Base-by-base conservation (phyloP, 148 eudicot species). In the Salicornia ramosissima region DNA sequence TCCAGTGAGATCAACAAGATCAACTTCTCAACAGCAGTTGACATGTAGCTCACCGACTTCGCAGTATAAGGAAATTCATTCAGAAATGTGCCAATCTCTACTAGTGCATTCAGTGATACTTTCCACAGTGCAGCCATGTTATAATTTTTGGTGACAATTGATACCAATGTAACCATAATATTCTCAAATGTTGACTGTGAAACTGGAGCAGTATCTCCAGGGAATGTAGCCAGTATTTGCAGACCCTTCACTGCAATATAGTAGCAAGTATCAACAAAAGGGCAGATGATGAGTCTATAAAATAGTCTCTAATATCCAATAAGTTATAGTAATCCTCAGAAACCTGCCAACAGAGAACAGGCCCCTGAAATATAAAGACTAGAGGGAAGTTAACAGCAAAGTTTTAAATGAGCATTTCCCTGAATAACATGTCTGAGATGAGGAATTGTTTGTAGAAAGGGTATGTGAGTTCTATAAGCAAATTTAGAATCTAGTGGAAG, bases 161-260 rank as follows among this genome's bases (percentile, higher is more conserved):
- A 80, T 22, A 82, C 76, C 78, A 90, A 76, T 68, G 80, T 78
- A 70, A 16, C 62, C 86, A 94, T 75, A 60, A 90, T 83, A 70
- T 74, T 67, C 72, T 86, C 92, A 82, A 80, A 94, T 64, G 79
- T 58, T 55, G 84, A 75, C 63, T 75, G 86, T 47, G 96, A 78
- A 47, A 85, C 78, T 26, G 84, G 80, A 21, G 62, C 72, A 76
- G 78, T 84, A 72, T 74, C 79, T 63, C 86, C 95, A 64, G 98
- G 98, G 80, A 94, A 87, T 52, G 92, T 85, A 71, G 92, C 98
- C 80, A 94, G 75, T 75, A 76, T 74, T 77, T 90, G 82, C 68
- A 94, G 80, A 76, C 90, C 90, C 75, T 83, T 85, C 65, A 87
- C 98, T 94, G 90, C 81, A 85, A 56, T 63, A 64, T 39, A 21